Base-by-base conservation (phyloP, 495 filamentous ascomycete species). In the Glonium stellatum region DNA sequence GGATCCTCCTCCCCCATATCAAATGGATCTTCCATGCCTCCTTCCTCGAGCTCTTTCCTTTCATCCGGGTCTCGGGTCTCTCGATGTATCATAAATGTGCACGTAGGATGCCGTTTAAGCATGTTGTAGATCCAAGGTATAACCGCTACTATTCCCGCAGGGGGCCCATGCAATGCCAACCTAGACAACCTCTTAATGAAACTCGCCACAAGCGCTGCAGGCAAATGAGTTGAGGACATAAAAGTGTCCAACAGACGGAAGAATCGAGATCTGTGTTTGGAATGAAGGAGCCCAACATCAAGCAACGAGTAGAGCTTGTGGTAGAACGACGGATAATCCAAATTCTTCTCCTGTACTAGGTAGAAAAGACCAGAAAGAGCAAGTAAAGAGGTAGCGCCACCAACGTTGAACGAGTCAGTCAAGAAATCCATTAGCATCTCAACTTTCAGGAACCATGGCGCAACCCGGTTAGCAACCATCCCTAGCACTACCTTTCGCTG, bases 401-500 rank as follows among this genome's bases (percentile, higher is more conserved):
- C 92, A 18, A 82, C 72, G 64, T 96, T 82, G 73, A 92, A 97
- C 15, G 85, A 92, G 72, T 95, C 91, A 1, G 90, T 96, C 39
- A 99, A 75, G 73, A 97, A 97, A 76, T 99, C 95, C 86, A 97
- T 92, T n/a, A 99, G 79, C 8, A 92, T 77, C 67, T 96, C 90
- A 5, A 87, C 84, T 37, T 87, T 85, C 36, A 73, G 80, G 73
- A 97, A 96, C 87, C 88, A 92, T 0, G 93, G 92, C 50, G 87
- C 85, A 55, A 97, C 91, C 19, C 79, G 82, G 60, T 78, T 77
- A 4, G 88, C 79, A 78, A 95, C 87, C 53, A 84, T 77, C 18
- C 83, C 79, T 27, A 99, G 76, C 0, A 95, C 75, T 36, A 78
- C 75, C 72, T 97, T 99, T 54, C 87, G 85, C 63, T 93, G 87